phyloP scores from a whole-genome alignment of 805 yeast species.

The Lipomyces starkeyi region DNA sequence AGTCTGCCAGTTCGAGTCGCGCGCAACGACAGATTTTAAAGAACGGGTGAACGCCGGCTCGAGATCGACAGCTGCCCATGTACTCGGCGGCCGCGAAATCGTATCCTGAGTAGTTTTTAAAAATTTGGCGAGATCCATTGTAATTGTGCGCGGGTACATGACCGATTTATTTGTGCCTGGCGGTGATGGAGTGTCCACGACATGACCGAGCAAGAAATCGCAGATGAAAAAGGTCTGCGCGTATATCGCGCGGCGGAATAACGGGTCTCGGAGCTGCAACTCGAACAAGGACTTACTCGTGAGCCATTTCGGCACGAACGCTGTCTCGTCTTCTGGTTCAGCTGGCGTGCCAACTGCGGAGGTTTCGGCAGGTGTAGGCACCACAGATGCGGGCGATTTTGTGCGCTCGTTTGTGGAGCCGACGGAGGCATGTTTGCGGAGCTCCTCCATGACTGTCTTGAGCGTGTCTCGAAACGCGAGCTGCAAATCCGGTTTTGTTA shows the following conservation, averaged over 20 bases:
- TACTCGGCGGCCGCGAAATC: conserved; percentile 9
- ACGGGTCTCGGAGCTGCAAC: conserved; percentile 44
- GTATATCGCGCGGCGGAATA: conserved; percentile 44
- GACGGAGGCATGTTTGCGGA: conserved; percentile 24
- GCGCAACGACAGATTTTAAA: conserved; percentile 32
- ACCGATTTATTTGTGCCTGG: conserved; percentile 38
- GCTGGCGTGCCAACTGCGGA: not conserved
- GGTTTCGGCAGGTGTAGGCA: not conserved
- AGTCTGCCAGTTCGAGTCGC: conserved; percentile 45
- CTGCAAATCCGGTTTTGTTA: conserved; percentile 25
- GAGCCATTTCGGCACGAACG: conserved; percentile 48
- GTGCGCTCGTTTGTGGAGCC: conserved; percentile 16
- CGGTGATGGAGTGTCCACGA: not conserved
- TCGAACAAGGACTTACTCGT: conserved; percentile 45
- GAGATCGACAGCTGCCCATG: conserved; percentile 25
- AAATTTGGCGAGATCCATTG: conserved; percentile 34
- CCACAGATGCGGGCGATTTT: not conserved
- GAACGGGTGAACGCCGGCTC: conserved; percentile 32
- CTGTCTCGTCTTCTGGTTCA: conserved; percentile 10
- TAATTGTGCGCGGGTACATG: conserved; percentile 34
- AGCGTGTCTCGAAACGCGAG: conserved; percentile 32
- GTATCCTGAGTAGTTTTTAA: conserved; percentile 27
- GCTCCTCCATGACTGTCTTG: conserved; percentile 33
- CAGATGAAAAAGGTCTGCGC: conserved; percentile 43
- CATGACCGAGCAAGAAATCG: conserved; percentile 38